Percentiles rank a stretch among this genome's conserved stretches.
Evolutionary conservation across 441 rosid genomes (phyloP).

Genomic region (Erodium moschatum): DNA sequence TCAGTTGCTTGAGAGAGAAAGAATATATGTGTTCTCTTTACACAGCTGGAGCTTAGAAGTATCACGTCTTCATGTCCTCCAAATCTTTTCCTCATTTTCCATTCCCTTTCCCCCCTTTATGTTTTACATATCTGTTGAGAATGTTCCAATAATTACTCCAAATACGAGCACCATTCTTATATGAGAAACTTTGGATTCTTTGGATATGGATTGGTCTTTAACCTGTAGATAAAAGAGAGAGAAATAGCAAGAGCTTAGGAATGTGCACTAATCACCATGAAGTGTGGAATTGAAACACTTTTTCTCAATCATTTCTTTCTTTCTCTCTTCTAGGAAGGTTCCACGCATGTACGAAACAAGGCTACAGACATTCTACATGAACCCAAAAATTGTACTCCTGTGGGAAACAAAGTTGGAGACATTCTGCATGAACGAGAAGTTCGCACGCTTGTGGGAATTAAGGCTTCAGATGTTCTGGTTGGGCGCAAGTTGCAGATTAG

Average conservation of each 20-base stretch:
- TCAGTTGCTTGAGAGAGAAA: not conserved
- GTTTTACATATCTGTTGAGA: too few relatives aligned
- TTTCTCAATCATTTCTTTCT: not conserved
- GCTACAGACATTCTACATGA: too few relatives aligned
- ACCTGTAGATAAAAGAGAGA: too few relatives aligned
- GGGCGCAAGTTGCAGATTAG: slow-evolving; percentile 60
- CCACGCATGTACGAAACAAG: too few relatives aligned
- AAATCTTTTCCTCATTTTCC: not conserved
- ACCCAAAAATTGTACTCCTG: too few relatives aligned
- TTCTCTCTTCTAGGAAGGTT: not conserved
- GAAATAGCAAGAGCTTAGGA: too few relatives aligned
- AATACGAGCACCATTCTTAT: not conserved
- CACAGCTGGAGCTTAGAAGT: not conserved
- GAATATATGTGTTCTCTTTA: not conserved
- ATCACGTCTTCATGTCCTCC: not conserved
- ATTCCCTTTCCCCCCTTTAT: not conserved
- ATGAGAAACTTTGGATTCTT: too few relatives aligned
- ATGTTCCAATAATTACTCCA: not conserved
- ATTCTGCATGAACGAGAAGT: slow-evolving; percentile 46
- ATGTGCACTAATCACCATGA: too few relatives aligned
- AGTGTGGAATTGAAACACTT: too few relatives aligned
- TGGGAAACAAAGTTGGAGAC: too few relatives aligned
- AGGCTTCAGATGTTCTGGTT: slow-evolving; percentile 60
- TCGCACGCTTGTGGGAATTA: slow-evolving; percentile 57
- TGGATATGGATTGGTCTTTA: too few relatives aligned